phyloP scores from a whole-genome alignment of 177 flowering plant species.

The Vitis hybrid region DNA sequence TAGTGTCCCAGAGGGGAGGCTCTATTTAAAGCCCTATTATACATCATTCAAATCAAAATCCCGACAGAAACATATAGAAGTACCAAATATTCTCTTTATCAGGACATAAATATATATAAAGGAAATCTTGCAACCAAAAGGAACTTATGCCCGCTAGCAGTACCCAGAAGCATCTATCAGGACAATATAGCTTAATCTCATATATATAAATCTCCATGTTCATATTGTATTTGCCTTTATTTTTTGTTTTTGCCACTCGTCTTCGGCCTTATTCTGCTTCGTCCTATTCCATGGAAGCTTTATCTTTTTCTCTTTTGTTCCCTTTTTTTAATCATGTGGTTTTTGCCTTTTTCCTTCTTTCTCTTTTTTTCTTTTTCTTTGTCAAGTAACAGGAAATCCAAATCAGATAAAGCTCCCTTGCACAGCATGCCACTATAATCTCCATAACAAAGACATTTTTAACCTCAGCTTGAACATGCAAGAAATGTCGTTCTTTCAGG shows the following conservation, averaged over 20 bases:
- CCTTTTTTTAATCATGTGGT: neutral
- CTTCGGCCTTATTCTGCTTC: neutral
- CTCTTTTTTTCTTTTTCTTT: neutral
- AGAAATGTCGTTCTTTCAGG: neutral
- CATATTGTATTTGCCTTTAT: neutral
- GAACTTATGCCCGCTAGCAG: neutral
- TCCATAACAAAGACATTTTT: slow-evolving; percentile 1
- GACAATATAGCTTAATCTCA: neutral
- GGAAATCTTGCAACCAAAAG: no score
- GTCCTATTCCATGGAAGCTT: neutral
- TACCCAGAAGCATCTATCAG: neutral
- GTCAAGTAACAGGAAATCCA: neutral
- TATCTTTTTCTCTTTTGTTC: neutral
- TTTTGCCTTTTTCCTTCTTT: neutral
- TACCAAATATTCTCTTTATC: no score
- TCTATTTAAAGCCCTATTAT: neutral
- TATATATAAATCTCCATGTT: neutral
- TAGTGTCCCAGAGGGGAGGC: neutral
- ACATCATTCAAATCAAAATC: neutral
- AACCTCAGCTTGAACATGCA: neutral
- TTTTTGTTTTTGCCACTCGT: neutral
- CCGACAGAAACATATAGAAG: neutral
- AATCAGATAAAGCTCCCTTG: neutral
- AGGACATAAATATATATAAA: no score
- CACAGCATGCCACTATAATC: neutral